Conservation (phyloP, 139 green algal species). For the Tetraselmis chui region DNA sequence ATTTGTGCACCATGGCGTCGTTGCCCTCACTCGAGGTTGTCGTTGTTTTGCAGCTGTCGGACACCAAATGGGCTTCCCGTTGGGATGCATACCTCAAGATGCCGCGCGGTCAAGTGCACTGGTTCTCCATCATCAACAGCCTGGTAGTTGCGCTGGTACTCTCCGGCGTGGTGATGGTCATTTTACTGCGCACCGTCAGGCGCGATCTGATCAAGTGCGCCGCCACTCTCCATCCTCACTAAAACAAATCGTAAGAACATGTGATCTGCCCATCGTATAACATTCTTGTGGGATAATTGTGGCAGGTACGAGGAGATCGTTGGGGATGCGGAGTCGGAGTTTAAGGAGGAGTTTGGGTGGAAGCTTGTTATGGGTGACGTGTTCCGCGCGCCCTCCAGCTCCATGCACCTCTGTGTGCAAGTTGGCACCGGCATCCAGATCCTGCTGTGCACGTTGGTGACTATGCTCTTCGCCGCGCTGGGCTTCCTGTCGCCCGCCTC, state of each 20-base stretch:
- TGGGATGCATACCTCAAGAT: conserved; percentile 97
- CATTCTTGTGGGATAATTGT: no score
- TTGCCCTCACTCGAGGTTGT: no score
- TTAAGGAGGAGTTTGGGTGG: conserved; percentile 88
- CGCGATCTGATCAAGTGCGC: conserved; percentile 45
- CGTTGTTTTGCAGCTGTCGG: conserved; percentile 2
- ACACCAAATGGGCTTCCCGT: conserved; percentile 81
- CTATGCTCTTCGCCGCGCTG: conserved; percentile 82
- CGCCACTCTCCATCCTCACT: not conserved
- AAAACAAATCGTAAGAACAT: no score
- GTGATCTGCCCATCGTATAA: no score
- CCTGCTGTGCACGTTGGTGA: conserved; percentile 62
- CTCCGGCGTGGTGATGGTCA: conserved; percentile 79
- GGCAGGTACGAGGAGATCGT: conserved; percentile 85
- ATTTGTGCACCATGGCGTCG: no score
- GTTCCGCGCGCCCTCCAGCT: conserved; percentile 70
- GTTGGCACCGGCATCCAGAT: conserved; percentile 86
- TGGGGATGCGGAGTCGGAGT: conserved; percentile 31
- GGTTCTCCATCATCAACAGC: conserved; percentile 96
- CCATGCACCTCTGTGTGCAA: conserved; percentile 63
- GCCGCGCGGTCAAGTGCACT: conserved; percentile 84
- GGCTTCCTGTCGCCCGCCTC: conserved; percentile 90
- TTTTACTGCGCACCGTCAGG: conserved; percentile 84
- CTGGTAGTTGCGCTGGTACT: conserved; percentile 92
- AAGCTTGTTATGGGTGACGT: conserved; percentile 94